Evolutionary conservation across 2,329 filamentous ascomycete species (phyloP), one percentile per base, ranked within the genome.

Genomic region (Scortechinia acanthostroma): DNA sequence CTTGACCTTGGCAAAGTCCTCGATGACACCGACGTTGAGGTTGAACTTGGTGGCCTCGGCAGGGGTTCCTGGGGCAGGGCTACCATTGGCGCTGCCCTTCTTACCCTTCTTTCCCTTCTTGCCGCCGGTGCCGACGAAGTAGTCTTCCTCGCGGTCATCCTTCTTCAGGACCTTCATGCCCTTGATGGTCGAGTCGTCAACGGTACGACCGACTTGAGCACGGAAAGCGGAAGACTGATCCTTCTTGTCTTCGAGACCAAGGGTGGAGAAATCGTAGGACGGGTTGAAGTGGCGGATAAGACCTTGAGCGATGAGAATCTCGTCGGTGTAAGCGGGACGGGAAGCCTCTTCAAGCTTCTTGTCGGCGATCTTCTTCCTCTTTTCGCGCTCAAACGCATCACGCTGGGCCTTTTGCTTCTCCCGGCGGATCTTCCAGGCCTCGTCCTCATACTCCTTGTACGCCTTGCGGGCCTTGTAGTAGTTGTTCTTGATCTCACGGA

Each of bases 251-350:
- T 40, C 35, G 6, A 40, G 35, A 10, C 35, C 35, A 10, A 40
- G 35, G 6, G 35, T 17, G 60, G 75, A 72, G 22, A 72, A 66
- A 28, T 71, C 68, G 48, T 80, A 73, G 15, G 71, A 77, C 2
- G 91, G 91, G 64, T 97, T 91, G 54, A 97, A 91, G 76, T 91
- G 91, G 54, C 84, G 83, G 55, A 97, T 87, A 42, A 98, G 75
- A 61, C 83, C 86, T 69, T 93, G 88, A 50, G 89, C 88, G 45
- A 86, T 86, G 56, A 90, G 79, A 58, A 98, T 95, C 71, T 98
- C 90, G 55, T 96, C 89, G 42, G 88, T 76, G 73, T 89, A 98
- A 44, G 93, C 93, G 15, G 86, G 90, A 56, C 88, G 84, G 60
- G 83, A 87, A 54, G 88, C 88, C 59, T 91, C 86, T 57, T 83